Evolutionary conservation across 2,329 filamentous ascomycete genomes (phyloP).

Genomic region (Sporothrix schenckii): DNA sequence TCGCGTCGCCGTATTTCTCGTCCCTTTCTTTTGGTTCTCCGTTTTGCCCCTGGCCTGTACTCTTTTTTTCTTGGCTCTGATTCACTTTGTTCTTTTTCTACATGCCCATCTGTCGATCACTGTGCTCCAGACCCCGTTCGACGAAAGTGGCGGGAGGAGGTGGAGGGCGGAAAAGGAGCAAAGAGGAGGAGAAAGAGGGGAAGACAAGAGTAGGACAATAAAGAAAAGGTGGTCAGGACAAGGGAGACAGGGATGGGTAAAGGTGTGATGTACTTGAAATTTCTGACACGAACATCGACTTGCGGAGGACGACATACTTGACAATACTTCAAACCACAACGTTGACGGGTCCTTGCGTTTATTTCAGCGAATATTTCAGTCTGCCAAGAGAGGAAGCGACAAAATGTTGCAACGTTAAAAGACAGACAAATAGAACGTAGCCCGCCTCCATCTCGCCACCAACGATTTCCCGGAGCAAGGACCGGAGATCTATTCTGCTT

Average conservation of each 20-base stretch:
- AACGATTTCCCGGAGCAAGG: neutral
- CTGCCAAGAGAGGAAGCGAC: neutral
- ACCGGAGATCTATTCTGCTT: neutral
- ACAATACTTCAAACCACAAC: neutral
- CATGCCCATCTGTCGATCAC: conserved; percentile 10
- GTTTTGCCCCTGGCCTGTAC: neutral
- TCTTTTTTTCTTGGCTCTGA: neutral
- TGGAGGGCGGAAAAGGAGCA: neutral
- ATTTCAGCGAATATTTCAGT: conserved; percentile 17
- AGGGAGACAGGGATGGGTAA: neutral
- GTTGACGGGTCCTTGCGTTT: neutral
- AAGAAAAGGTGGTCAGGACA: neutral
- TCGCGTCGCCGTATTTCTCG: conserved; percentile 19
- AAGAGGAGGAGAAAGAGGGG: conserved; percentile 10
- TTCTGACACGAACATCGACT: neutral
- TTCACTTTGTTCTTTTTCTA: neutral
- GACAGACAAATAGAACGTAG: neutral
- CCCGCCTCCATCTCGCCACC: neutral
- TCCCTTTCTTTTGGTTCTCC: neutral
- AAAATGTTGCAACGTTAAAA: neutral
- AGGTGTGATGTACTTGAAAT: neutral
- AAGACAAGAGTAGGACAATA: neutral
- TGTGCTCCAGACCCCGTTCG: conserved; percentile 20
- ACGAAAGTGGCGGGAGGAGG: neutral
- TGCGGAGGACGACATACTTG: neutral